A percentile compares a stretch with the other conserved stretches of the same genome.
phyloP scores from a whole-genome alignment of 2,329 filamentous ascomycete species.

The Aspergillus aculeatinus region DNA sequence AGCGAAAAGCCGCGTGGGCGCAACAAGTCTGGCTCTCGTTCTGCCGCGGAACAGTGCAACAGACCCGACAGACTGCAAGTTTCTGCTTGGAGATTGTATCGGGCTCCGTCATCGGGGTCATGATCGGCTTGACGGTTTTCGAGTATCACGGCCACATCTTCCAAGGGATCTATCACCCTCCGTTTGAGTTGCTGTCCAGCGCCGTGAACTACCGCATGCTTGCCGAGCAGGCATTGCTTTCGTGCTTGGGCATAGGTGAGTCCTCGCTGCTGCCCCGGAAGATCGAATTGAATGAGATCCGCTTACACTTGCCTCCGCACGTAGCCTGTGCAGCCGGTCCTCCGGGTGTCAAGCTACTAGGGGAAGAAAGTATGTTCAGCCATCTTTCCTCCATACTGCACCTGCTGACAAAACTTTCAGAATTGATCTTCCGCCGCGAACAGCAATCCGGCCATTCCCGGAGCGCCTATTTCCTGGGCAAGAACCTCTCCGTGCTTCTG shows the following conservation, averaged over 20 bases:
- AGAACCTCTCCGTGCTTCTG: background rate
- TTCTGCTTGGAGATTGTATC: constrained; percentile 1
- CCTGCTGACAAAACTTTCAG: background rate
- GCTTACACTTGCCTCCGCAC: too few relatives aligned
- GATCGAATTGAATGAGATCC: too few relatives aligned
- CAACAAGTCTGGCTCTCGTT: constrained; percentile 57
- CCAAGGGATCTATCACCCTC: constrained; percentile 9
- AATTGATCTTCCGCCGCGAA: constrained; percentile 2
- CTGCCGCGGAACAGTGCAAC: constrained; percentile 55
- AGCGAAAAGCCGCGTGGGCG: constrained; percentile 49
- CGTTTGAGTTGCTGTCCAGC: constrained; percentile 5
- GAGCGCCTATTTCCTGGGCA: constrained; percentile 6
- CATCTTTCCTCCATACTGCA: too few relatives aligned
- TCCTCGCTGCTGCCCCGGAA: too few relatives aligned
- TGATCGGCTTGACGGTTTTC: constrained; percentile 9
- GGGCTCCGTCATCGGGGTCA: constrained; percentile 4
- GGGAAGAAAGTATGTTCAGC: too few relatives aligned
- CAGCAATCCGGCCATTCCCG: constrained; percentile 1
- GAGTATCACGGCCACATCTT: constrained; percentile 13
- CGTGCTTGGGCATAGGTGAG: too few relatives aligned
- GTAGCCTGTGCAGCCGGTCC: too few relatives aligned
- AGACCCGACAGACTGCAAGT: constrained; percentile 46
- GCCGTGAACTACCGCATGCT: too few relatives aligned
- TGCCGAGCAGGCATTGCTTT: too few relatives aligned
- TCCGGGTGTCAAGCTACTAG: too few relatives aligned